phyloP scores from a whole-genome alignment of 1,284 basidiomycete genomes.

The Earliella scabrosa region DNA sequence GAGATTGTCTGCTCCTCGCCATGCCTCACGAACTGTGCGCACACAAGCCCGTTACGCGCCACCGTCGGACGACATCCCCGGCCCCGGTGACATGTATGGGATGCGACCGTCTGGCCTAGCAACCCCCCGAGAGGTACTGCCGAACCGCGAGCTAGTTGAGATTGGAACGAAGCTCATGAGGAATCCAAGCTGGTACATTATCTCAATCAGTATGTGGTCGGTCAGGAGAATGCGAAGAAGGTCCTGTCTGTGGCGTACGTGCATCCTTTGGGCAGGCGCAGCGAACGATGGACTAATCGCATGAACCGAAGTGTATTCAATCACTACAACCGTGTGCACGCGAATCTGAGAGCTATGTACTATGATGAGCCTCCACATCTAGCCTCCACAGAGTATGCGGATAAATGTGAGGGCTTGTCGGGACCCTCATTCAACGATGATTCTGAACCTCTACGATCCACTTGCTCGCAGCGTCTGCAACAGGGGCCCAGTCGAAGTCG shows the following conservation, averaged over 20 bases:
- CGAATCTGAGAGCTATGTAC: constrained; percentile 58
- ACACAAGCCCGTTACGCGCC: constrained; percentile 49
- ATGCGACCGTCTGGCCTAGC: constrained; percentile 51
- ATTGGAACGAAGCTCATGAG: not conserved
- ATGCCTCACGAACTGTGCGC: constrained; percentile 33
- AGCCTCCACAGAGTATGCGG: constrained; percentile 31
- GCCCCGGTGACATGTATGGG: constrained; percentile 20
- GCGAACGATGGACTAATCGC: constrained; percentile 1
- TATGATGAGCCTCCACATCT: constrained; percentile 40
- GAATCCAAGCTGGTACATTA: constrained; percentile 76
- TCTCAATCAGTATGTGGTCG: constrained; percentile 89
- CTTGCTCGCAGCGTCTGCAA: constrained; percentile 29
- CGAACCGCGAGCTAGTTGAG: not conserved
- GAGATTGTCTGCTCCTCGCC: not conserved
- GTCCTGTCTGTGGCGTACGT: constrained; percentile 71
- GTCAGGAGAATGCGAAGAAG: constrained; percentile 92
- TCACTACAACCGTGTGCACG: constrained; percentile 84
- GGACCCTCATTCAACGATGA: not conserved
- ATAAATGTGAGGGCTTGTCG: constrained; percentile 34
- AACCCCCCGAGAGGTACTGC: constrained; percentile 70
- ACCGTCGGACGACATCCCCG: constrained; percentile 33
- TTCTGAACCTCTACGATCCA: not conserved
- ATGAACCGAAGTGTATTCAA: constrained; percentile 77
- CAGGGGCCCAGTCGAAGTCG: constrained; percentile 53
- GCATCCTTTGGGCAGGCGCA: not conserved